These are phyloP conservation scores for Microcera coccophila DNA, from an alignment of 2,329 filamentous ascomycete genomes.

Conservation along the genomic window DNA sequence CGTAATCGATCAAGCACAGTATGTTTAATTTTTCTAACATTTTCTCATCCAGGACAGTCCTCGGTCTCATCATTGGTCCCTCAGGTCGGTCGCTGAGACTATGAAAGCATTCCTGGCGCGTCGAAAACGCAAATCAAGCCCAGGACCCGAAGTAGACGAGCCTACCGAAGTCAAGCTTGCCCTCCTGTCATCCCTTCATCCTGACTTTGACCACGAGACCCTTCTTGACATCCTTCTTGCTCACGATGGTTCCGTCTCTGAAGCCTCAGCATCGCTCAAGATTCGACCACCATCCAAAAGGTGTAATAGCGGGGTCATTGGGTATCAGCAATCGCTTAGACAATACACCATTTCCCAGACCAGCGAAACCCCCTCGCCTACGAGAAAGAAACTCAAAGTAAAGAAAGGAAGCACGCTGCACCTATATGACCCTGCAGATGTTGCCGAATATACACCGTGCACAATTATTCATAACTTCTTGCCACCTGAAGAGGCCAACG, in stretches of 20 bases:
- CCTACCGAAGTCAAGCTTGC: slow-evolving; percentile 89
- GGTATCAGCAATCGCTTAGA: slow-evolving; percentile 62
- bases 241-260: slow-evolving; percentile 70
- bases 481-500: slow-evolving; percentile 64
- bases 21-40: no score
- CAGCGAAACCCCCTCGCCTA: slow-evolving; percentile 12
- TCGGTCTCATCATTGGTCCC: not conserved
- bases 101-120: slow-evolving; percentile 59
- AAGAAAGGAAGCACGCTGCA: slow-evolving; percentile 80
- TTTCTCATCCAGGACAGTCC: no score
- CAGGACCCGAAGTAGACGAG: slow-evolving; percentile 55
- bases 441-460: slow-evolving; percentile 81
- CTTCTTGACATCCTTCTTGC: slow-evolving; percentile 76
- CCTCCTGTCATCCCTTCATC: slow-evolving; percentile 72
- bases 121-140: slow-evolving; percentile 47
- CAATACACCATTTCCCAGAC: slow-evolving; percentile 43
- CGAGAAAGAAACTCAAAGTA: slow-evolving; percentile 54
- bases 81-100: slow-evolving; percentile 5
- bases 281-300: slow-evolving; percentile 31
- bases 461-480: slow-evolving; percentile 92
- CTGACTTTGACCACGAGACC: slow-evolving; percentile 57
- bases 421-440: slow-evolving; percentile 75
- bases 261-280: slow-evolving; percentile 56
- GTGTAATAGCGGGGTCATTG: slow-evolving; percentile 34
- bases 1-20: no score